Conservation (phyloP, 257 asterid species). For the Solanum tarapatanum region DNA sequence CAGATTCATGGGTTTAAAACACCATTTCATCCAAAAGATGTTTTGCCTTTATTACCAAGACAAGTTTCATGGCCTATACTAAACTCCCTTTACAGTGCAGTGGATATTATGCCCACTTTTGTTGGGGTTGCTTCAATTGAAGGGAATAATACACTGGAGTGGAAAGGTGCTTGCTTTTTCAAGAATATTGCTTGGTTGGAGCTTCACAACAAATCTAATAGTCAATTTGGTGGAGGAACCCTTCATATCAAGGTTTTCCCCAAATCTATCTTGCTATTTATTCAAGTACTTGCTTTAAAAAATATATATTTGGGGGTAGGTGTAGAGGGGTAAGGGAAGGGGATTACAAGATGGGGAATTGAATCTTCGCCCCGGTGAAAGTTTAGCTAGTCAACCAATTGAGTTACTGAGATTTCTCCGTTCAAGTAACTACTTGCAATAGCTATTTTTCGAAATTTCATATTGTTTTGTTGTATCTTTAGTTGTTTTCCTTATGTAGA, state of each 20-base stretch:
- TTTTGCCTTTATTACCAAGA: constrained; percentile 62
- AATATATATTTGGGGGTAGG: background rate
- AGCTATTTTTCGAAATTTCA: background rate
- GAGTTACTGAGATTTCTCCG: background rate
- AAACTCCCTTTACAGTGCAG: constrained; percentile 42
- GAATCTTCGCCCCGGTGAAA: background rate
- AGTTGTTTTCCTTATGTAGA: background rate
- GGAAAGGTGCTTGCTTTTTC: constrained; percentile 86
- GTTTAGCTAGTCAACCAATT: background rate
- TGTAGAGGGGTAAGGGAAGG: background rate
- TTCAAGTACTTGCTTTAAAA: background rate
- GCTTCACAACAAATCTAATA: constrained; percentile 54
- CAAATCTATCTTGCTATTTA: background rate
- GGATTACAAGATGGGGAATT: background rate
- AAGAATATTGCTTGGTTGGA: constrained; percentile 70
- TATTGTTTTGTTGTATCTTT: background rate
- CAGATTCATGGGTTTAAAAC: constrained; percentile 28
- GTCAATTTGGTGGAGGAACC: constrained; percentile 74
- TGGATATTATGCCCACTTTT: constrained; percentile 65
- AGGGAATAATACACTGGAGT: constrained; percentile 25
- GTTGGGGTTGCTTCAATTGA: constrained; percentile 52
- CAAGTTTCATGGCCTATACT: constrained; percentile 67
- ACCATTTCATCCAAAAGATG: constrained; percentile 46
- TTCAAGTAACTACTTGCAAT: background rate
- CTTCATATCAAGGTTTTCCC: constrained; percentile 67